Base-by-base conservation (phyloP, 2,329 filamentous ascomycete genomes). In the Lecanicillium sp. region DNA sequence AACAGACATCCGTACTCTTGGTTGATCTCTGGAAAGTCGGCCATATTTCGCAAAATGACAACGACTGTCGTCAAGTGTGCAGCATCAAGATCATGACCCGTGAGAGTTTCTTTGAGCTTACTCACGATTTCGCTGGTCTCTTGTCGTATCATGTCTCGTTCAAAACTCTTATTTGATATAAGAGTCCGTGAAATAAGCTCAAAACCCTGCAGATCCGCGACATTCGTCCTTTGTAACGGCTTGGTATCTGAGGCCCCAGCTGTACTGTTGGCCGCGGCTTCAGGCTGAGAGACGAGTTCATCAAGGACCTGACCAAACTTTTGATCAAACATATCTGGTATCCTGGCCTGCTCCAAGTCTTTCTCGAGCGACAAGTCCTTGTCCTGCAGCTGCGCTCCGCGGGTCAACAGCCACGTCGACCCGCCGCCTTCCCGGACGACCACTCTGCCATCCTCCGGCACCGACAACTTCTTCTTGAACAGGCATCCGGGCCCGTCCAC, bases 31-130 rank as follows among this genome's bases (percentile, higher is more conserved):
- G 80, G 72, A 64, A 97, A 98, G 65, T 90, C 82, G 17, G 77
- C 64, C 86, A 97, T 96, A 49, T 75, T 76, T 44, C 85, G 81
- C 27, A 98, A 78, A 41, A 94, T 69, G 44, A 97, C 77, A 52
- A 80, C 64, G 3, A 78, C 74, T 55, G 72, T 79, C 37, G 75
- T 73, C 52, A 84, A 76, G 40, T 66, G 55, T 11, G 57, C 54
- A 52, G 58, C 44, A 29, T 65, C 56, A 30, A 63, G 52, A 21
- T 50, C 58, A 30, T 54, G 47, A n/a, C 62, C 53, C 0, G 57
- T 54, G 2, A 81, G 67, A 3, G 62, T 67, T 32, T 55, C 53
- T 39, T 58, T 67, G 37, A 81, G 70, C 43, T 72, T 66, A 17
- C 63, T 56, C 15, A 78, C 67, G 2, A 81, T 57, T n/a, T 61